Percentiles rank a stretch among this genome's conserved stretches.
phyloP scores from a whole-genome alignment of 75 land plant species.

The Adiantum capillusveneris region DNA sequence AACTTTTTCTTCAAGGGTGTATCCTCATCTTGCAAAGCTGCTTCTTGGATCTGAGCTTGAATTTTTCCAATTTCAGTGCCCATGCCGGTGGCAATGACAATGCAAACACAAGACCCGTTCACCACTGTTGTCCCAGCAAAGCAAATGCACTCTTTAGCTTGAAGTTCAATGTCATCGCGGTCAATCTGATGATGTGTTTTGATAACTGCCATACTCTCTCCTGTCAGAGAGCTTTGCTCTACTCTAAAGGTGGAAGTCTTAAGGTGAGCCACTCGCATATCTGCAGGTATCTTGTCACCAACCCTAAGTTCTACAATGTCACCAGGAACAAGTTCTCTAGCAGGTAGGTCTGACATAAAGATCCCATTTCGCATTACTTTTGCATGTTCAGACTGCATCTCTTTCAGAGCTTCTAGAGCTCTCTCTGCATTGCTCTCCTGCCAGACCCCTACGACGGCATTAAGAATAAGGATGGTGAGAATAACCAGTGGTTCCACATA shows the following conservation, averaged over 20 bases:
- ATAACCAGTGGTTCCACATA: slow-evolving; percentile 73
- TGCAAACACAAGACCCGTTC: slow-evolving; percentile 47
- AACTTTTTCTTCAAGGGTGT: slow-evolving; percentile 73
- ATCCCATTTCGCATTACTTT: slow-evolving; percentile 44
- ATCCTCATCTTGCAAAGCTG: slow-evolving; percentile 56
- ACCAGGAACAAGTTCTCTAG: slow-evolving; percentile 64
- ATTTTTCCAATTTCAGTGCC: slow-evolving; percentile 62
- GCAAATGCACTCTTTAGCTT: slow-evolving; percentile 65
- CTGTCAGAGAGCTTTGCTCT: slow-evolving; percentile 67
- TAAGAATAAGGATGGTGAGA: slow-evolving; percentile 50
- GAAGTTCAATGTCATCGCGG: slow-evolving; percentile 46
- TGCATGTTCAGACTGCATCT: slow-evolving; percentile 71
- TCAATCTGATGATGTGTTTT: slow-evolving; percentile 41
- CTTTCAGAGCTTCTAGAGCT: slow-evolving; percentile 65
- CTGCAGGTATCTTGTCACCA: slow-evolving; percentile 79
- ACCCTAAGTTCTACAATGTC: slow-evolving; percentile 64
- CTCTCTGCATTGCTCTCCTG: slow-evolving; percentile 75
- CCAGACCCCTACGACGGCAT: slow-evolving; percentile 79
- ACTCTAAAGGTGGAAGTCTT: slow-evolving; percentile 56
- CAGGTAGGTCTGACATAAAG: slow-evolving; percentile 34
- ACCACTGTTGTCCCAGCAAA: slow-evolving; percentile 73
- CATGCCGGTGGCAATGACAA: slow-evolving; percentile 56
- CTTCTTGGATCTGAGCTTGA: slow-evolving; percentile 69
- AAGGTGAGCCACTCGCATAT: slow-evolving; percentile 50
- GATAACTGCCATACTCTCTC: slow-evolving; percentile 59